Percentiles rank a stretch among this genome's conserved stretches.
These are phyloP conservation scores for Phaeotremella skinneri DNA, from an alignment of 768 basidiomycete species.

Conservation along the genomic window DNA sequence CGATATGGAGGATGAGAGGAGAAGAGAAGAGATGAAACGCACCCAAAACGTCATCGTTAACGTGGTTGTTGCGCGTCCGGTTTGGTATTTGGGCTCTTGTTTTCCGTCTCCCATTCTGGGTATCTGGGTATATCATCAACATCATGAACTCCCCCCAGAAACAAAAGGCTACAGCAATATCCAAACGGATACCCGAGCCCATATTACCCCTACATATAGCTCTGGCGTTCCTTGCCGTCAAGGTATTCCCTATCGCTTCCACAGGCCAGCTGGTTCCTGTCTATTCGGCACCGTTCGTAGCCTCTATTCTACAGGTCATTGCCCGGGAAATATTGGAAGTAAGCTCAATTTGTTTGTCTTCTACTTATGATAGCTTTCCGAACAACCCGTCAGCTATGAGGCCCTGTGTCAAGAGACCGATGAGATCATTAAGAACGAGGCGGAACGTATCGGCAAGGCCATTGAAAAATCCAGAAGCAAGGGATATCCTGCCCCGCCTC, in stretches of 20 bases:
- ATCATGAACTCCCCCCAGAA: not conserved
- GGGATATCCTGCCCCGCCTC: conserved; percentile 16
- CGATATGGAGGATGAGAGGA: not conserved
- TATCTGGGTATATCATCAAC: too few relatives aligned
- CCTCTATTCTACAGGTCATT: conserved; percentile 30
- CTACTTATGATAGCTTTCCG: conserved; percentile 16
- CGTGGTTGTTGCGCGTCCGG: too few relatives aligned
- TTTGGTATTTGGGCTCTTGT: too few relatives aligned
- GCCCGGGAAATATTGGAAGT: conserved; percentile 37
- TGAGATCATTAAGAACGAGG: conserved; percentile 24
- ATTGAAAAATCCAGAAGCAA: conserved; percentile 20
- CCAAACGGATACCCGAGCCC: conserved; percentile 21
- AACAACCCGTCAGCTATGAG: conserved; percentile 18
- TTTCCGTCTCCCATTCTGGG: too few relatives aligned
- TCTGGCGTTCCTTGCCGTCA: conserved; percentile 29
- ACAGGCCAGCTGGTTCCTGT: conserved; percentile 9
- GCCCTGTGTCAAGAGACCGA: conserved; percentile 23
- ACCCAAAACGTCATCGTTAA: conserved; percentile 1
- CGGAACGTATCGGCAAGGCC: conserved; percentile 3
- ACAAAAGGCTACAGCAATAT: not conserved
- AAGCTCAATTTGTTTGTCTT: not conserved
- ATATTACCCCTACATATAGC: conserved; percentile 32
- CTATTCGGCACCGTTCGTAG: conserved; percentile 31
- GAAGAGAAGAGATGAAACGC: conserved; percentile 1
- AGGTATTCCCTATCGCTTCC: conserved; percentile 31